Percentiles rank a stretch among this genome's conserved stretches.
These are phyloP conservation scores for Daldinia eschscholtzii DNA, from an alignment of 2,329 filamentous ascomycete genomes.

Conservation along the genomic window DNA sequence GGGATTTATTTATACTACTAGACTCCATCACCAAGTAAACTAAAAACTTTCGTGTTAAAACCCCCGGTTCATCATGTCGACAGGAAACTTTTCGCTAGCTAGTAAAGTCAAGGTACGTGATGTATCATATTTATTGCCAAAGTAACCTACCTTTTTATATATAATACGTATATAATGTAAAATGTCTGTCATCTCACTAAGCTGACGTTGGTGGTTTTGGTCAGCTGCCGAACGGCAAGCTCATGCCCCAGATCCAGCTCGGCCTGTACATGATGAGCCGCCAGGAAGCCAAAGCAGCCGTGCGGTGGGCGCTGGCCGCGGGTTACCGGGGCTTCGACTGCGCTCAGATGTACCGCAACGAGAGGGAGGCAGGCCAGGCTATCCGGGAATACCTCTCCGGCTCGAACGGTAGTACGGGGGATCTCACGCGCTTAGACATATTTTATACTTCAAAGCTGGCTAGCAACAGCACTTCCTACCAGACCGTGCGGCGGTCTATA, in stretches of 20 bases:
- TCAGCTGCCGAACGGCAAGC: slow-evolving; percentile 72
- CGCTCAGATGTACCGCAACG: slow-evolving; percentile 74
- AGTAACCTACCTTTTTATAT: neutral
- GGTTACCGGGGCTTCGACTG: slow-evolving; percentile 66
- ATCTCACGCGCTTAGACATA: slow-evolving; percentile 74
- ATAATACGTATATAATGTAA: neutral
- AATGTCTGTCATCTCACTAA: slow-evolving; percentile 22
- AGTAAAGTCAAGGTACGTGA: slow-evolving; percentile 49
- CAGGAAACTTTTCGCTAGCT: slow-evolving; percentile 45
- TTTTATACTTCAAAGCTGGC: slow-evolving; percentile 86
- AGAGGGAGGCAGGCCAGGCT: slow-evolving; percentile 75
- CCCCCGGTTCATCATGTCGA: slow-evolving; percentile 33
- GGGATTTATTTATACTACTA: neutral
- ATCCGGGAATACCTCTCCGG: slow-evolving; percentile 69
- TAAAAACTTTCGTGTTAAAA: neutral
- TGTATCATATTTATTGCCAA: neutral
- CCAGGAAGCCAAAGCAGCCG: slow-evolving; percentile 68
- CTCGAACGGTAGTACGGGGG: slow-evolving; percentile 58
- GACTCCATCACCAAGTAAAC: neutral
- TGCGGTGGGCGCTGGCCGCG: slow-evolving; percentile 68
- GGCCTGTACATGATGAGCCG: slow-evolving; percentile 80
- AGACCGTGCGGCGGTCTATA: slow-evolving; percentile 75
- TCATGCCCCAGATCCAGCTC: slow-evolving; percentile 79
- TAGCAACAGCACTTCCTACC: slow-evolving; percentile 73
- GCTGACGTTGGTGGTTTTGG: slow-evolving; percentile 29